A percentile compares a stretch with the other conserved stretches of the same genome.
phyloP scores from a whole-genome alignment of 2,329 filamentous ascomycete genomes.

The Chaetomium strumarium region DNA sequence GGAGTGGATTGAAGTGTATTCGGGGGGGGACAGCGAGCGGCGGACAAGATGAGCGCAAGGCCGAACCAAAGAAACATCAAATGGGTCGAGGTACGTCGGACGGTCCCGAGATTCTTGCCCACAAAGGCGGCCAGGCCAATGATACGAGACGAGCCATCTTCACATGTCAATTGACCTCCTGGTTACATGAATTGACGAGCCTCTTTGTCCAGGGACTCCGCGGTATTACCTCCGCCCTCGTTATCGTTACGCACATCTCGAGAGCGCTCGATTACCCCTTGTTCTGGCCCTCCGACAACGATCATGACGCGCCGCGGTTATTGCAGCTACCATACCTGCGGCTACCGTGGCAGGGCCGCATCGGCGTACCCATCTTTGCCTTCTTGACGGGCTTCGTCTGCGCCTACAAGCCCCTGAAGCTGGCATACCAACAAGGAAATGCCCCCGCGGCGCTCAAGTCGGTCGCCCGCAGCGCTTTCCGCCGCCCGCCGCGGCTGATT shows the following conservation, averaged over 20 bases:
- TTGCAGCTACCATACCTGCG: constrained; percentile 48
- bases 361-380: constrained; percentile 51
- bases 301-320: constrained; percentile 37
- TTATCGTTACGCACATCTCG: constrained; percentile 47
- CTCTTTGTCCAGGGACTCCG: constrained; percentile 38
- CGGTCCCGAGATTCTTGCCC: neutral
- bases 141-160: neutral
- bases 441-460: constrained; percentile 38
- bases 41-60: constrained; percentile 10
- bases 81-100: constrained; percentile 28
- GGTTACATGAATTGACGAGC: constrained; percentile 3
- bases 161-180: neutral
- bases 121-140: too few species aligned
- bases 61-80: constrained; percentile 27
- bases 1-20: neutral
- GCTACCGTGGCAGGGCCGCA: constrained; percentile 48
- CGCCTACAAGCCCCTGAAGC: constrained; percentile 48
- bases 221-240: constrained; percentile 47
- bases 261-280: constrained; percentile 47
- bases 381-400: constrained; percentile 52
- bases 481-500: constrained; percentile 45
- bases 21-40: neutral
- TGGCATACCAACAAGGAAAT: constrained; percentile 41
- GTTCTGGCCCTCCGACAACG: constrained; percentile 42
- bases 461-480: constrained; percentile 48